phyloP scores from a whole-genome alignment of 768 basidiomycete genomes.

The Terana coerulea region DNA sequence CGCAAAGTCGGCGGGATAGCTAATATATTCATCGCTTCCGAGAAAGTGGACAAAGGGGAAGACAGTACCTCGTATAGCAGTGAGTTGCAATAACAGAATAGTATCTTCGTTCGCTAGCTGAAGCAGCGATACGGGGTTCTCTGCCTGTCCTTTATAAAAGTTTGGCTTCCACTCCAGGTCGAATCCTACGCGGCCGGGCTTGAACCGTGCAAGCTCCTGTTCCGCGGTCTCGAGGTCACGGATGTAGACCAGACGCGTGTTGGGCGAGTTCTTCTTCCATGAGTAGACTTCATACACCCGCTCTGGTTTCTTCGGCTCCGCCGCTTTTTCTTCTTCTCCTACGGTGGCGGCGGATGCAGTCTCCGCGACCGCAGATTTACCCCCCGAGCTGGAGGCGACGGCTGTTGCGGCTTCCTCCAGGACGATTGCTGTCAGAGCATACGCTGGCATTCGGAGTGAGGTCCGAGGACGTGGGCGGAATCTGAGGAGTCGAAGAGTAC shows the following conservation, averaged over 20 bases:
- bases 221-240: slow-evolving; percentile 17
- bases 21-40: background rate
- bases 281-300: slow-evolving; percentile 17
- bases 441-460: background rate
- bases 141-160: slow-evolving; percentile 44
- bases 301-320: background rate
- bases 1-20: slow-evolving; percentile 34
- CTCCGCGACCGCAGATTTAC: background rate
- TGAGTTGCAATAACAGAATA: slow-evolving; percentile 65
- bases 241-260: slow-evolving; percentile 21
- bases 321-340: background rate
- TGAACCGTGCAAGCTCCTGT: slow-evolving; percentile 15
- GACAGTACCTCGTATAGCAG: slow-evolving; percentile 51
- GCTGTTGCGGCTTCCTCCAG: background rate
- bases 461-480: background rate
- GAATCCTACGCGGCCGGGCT: slow-evolving; percentile 45
- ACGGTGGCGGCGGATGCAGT: background rate
- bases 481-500: background rate
- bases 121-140: slow-evolving; percentile 71
- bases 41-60: too few species aligned
- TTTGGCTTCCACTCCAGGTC: slow-evolving; percentile 81
- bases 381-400: background rate
- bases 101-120: slow-evolving; percentile 58
- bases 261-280: slow-evolving; percentile 17
- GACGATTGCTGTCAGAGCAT: background rate